These are phyloP conservation scores for Croton setiger DNA, from an alignment of 441 rosid species.

Conservation along the genomic window DNA sequence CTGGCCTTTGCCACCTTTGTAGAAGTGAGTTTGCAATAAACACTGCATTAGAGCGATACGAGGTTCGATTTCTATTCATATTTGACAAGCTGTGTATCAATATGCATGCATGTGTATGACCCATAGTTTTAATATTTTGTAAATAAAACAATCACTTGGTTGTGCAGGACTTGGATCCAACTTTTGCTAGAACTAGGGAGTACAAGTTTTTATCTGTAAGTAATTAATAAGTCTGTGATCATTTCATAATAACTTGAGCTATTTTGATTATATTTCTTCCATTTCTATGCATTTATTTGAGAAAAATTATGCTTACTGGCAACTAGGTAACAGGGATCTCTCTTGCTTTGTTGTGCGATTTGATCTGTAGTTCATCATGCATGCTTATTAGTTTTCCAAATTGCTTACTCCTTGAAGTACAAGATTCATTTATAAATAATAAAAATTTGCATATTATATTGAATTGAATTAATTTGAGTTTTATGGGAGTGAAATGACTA, in stretches of 20 bases:
- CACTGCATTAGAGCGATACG: constrained; percentile 77
- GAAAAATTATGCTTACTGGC: background rate
- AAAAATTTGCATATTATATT: too few species aligned
- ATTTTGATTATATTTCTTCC: background rate
- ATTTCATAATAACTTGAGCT: background rate
- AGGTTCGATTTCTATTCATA: constrained; percentile 39
- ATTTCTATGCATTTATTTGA: background rate
- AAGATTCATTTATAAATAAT: too few species aligned
- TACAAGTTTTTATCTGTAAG: constrained; percentile 56
- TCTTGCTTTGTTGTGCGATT: background rate
- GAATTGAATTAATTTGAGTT: too few species aligned
- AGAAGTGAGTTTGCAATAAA: constrained; percentile 72
- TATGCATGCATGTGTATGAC: background rate
- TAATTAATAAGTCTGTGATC: background rate
- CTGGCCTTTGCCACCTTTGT: constrained; percentile 87
- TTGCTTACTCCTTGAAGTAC: background rate
- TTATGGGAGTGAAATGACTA: too few species aligned
- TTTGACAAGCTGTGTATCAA: background rate
- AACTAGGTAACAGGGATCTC: background rate
- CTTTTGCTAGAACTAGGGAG: constrained; percentile 81
- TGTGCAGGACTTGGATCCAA: constrained; percentile 80
- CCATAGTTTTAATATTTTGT: background rate
- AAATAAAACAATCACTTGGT: background rate
- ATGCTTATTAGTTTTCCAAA: background rate
- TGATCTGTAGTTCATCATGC: background rate